Base-by-base conservation (phyloP, 768 basidiomycete genomes). In the Termitomyces sp. region DNA sequence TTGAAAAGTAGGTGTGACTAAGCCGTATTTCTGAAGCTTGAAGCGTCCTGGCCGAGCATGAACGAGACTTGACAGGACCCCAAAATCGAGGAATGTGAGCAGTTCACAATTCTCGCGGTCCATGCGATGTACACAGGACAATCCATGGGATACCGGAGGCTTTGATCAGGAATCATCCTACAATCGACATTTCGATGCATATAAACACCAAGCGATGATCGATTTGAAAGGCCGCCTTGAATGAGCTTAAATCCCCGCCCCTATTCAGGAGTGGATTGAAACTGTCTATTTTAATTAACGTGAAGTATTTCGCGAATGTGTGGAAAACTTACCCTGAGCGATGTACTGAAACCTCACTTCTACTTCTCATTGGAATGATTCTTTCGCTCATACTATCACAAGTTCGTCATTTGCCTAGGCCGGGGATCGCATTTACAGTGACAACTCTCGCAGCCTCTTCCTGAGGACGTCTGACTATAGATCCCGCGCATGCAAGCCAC, bases 221-320 rank as follows among this genome's bases (percentile, higher is more conserved):
- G 52, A 53, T 53, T 53, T 28, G 44, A n/a, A 53, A 38, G 34
- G 5, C 44, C 52, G 42, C 24, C 52, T 53, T 53, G 12, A 28
- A 28, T 28, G 5, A 4, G 28, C 28, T 28, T 28, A 2, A 53
- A 53, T 45, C 52, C 44, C 52, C 52, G 44, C 52, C 34, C 35
- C n/a, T n/a, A n/a, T 24, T 24, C 24, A 10, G n/a, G 4, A 7
- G 4, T 28, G 28, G 4, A 28, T 7, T 34, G 6, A 26, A 26
- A 15, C 24, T 21, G 10, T 19, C 46, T 8, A 47, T 22, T 19
- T 47, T 5, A 9, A 32, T 28, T 28, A 7, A 11, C 34, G 15
- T 4, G 8, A 9, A 26, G 43, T 44, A 14, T 12, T 44, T 6
- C 11, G 15, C 15, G 24, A 26, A 14, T 24, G 12, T 44, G 24